Percentiles rank a stretch among this genome's conserved stretches.
phyloP scores from a whole-genome alignment of 1,284 basidiomycete genomes.

The Pseudozyma tsukubaensis region DNA sequence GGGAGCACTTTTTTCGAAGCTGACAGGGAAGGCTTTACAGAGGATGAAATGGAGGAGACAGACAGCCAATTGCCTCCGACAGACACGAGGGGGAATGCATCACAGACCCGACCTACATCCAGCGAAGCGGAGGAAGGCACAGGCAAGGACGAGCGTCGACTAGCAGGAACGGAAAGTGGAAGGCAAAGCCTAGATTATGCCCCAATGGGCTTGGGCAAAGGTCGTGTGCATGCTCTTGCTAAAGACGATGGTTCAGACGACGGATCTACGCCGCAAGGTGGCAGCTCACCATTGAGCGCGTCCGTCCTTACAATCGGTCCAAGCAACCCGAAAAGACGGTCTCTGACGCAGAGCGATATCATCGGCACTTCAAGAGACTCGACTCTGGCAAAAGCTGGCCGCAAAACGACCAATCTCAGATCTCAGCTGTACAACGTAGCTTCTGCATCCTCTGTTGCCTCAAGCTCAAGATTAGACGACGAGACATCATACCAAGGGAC shows the following conservation, averaged over 20 bases:
- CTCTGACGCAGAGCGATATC: constrained; percentile 40
- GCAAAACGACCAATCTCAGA: constrained; percentile 16
- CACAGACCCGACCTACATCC: background rate
- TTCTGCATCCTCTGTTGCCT: constrained; percentile 15
- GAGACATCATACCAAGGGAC: background rate
- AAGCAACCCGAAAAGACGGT: constrained; percentile 17
- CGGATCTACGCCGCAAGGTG: constrained; percentile 43
- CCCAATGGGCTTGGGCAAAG: constrained; percentile 12
- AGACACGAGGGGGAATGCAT: background rate
- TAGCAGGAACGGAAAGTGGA: background rate
- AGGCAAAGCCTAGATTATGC: constrained; percentile 9
- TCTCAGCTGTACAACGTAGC: constrained; percentile 30
- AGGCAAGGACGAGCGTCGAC: background rate
- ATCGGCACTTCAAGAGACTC: constrained; percentile 18
- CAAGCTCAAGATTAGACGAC: constrained; percentile 1
- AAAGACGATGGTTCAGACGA: constrained; percentile 30
- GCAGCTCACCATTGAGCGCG: constrained; percentile 39
- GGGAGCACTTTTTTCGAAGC: constrained; percentile 60
- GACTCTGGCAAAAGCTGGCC: background rate
- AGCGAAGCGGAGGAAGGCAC: background rate
- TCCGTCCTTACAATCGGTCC: constrained; percentile 42
- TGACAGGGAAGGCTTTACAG: constrained; percentile 44
- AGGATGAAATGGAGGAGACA: constrained; percentile 36
- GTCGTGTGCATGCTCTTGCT: constrained; percentile 22
- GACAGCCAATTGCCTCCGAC: background rate